Conservation (phyloP, 2,329 filamentous ascomycete genomes). For the Cordyceps tenuipes region DNA sequence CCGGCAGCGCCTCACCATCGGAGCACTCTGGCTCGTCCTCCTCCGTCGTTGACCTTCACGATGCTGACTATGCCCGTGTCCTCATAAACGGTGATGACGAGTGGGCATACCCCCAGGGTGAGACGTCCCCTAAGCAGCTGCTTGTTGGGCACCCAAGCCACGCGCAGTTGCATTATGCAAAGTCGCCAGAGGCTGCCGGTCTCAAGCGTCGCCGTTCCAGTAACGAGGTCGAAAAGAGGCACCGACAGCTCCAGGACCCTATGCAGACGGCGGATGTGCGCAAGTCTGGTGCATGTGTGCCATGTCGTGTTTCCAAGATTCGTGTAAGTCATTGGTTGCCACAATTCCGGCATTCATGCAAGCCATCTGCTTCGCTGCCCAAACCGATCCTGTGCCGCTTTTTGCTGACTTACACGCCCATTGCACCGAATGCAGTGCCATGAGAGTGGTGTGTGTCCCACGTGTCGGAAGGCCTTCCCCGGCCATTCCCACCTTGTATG, state of each 20-base stretch:
- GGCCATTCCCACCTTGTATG: constrained; percentile 33
- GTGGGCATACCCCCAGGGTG: constrained; percentile 32
- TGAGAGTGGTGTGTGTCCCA: constrained; percentile 34
- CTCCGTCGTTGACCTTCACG: constrained; percentile 24
- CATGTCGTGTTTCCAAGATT: constrained; percentile 40
- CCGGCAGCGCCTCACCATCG: constrained; percentile 32
- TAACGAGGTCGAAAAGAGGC: constrained; percentile 27
- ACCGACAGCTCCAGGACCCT: constrained; percentile 29
- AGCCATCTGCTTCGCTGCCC: constrained; percentile 12
- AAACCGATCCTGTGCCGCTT: constrained; percentile 1
- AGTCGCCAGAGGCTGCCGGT: constrained; percentile 18
- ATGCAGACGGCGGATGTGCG: constrained; percentile 41
- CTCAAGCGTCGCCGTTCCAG: constrained; percentile 30
- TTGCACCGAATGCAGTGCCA: constrained; percentile 25
- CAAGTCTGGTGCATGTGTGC: constrained; percentile 39
- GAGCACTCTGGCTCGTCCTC: constrained; percentile 29
- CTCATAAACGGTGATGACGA: constrained; percentile 30
- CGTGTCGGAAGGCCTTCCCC: constrained; percentile 33
- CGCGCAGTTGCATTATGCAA: constrained; percentile 22
- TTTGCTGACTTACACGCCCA: constrained; percentile 13
- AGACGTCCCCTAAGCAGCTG: constrained; percentile 21
- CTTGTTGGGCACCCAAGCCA: constrained; percentile 24
- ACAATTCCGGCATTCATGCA: constrained; percentile 3
- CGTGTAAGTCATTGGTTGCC: constrained; percentile 30
- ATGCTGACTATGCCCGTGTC: constrained; percentile 21